These are phyloP conservation scores for Eruca vesicaria DNA, from an alignment of 441 rosid genomes.

Conservation along the genomic window DNA sequence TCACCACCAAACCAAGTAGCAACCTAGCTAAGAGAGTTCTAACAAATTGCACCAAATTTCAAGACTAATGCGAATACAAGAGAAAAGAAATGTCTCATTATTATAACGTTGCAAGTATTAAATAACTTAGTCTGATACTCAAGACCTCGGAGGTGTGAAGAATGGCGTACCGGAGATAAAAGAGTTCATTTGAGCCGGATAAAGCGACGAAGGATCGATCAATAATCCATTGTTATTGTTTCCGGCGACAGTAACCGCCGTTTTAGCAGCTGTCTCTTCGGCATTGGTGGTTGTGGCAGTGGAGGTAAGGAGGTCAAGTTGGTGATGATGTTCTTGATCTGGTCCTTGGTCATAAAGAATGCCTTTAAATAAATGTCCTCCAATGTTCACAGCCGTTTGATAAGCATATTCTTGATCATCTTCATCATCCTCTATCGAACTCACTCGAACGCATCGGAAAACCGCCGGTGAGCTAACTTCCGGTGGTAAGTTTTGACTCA, in stretches of 20 bases:
- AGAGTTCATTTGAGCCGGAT: conserved; percentile 73
- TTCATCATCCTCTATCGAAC: conserved; percentile 53
- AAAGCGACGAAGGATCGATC: conserved; percentile 67
- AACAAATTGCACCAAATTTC: conserved; percentile 18
- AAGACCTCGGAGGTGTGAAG: conserved; percentile 87
- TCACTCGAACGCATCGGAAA: conserved; percentile 69
- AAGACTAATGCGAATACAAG: conserved; percentile 4
- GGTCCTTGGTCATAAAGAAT: conserved; percentile 76
- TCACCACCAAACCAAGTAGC: conserved; percentile 10
- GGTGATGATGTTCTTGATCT: conserved; percentile 40
- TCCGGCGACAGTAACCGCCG: conserved; percentile 33
- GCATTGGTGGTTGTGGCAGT: conserved; percentile 32
- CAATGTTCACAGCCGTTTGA: conserved; percentile 79
- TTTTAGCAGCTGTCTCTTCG: conserved; percentile 31
- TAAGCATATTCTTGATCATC: conserved; percentile 69
- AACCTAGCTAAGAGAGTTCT: conserved; percentile 12
- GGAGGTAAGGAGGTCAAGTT: conserved; percentile 30
- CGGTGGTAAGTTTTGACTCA: conserved; percentile 57
- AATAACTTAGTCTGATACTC: conserved; percentile 13
- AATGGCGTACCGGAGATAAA: conserved; percentile 90
- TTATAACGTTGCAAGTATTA: conserved; percentile 14
- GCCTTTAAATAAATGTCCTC: conserved; percentile 86
- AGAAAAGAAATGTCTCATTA: conserved; percentile 12
- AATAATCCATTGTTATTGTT: conserved; percentile 36
- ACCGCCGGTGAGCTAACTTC: conserved; percentile 73